A percentile compares a stretch with the other conserved stretches of the same genome.
Evolutionary conservation across 345 rosid genomes (phyloP).

Genomic region (Combretum micranthum): DNA sequence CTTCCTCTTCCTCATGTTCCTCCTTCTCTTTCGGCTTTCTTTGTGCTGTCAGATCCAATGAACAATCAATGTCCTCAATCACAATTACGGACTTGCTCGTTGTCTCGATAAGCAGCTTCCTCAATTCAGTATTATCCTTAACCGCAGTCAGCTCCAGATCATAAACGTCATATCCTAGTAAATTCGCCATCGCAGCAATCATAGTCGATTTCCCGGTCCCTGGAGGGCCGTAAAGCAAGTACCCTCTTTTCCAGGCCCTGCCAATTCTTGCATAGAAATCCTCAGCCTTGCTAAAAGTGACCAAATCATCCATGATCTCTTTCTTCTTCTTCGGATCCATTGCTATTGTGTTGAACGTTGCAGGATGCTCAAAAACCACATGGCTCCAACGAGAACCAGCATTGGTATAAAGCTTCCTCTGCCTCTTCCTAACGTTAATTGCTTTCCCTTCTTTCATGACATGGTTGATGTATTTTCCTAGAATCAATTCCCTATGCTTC

Average conservation of each 20-base stretch:
- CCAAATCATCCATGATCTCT: constrained; percentile 5
- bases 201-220: constrained; percentile 14
- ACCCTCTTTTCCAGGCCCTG: constrained; percentile 13
- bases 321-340: constrained; percentile 9
- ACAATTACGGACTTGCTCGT: constrained; percentile 10
- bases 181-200: constrained; percentile 15
- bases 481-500: neutral
- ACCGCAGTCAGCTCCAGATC: constrained; percentile 12
- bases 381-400: constrained; percentile 7
- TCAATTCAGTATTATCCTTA: constrained; percentile 10
- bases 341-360: constrained; percentile 7
- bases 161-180: constrained; percentile 6
- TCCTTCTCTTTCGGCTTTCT: constrained; percentile 4
- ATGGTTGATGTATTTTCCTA: neutral
- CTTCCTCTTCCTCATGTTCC: too few relatives aligned
- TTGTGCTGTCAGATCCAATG: constrained; percentile 5
- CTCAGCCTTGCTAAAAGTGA: neutral
- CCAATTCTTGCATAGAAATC: constrained; percentile 6
- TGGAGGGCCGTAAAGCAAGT: constrained; percentile 10
- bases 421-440: neutral
- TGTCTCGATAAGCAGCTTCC: constrained; percentile 8
- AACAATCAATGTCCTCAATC: constrained; percentile 17
- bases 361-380: constrained; percentile 8
- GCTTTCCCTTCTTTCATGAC: neutral
- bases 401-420: constrained; percentile 1